Evolutionary conservation across 495 filamentous ascomycete genomes (phyloP).

Genomic region (Rhypophila decipiens): DNA sequence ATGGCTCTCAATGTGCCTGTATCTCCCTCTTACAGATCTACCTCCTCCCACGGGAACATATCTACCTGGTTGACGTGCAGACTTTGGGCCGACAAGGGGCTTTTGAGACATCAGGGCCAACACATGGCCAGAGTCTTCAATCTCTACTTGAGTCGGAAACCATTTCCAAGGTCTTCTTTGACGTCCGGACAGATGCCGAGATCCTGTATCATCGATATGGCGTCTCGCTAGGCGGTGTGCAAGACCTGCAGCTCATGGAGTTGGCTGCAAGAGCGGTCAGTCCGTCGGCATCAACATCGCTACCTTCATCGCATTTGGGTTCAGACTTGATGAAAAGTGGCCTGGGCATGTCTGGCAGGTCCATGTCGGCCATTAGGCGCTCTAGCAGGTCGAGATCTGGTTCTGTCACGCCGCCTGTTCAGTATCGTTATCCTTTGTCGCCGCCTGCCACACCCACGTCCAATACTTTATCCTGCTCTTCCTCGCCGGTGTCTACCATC

Average conservation of each 20-base stretch:
- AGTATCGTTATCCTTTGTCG: too few species aligned
- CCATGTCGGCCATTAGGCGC: constrained; percentile 6
- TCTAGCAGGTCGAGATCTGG: too few species aligned
- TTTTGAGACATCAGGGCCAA: constrained; percentile 31
- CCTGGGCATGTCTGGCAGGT: too few species aligned
- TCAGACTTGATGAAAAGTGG: too few species aligned
- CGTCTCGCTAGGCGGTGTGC: constrained; percentile 32
- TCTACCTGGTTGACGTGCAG: constrained; percentile 48
- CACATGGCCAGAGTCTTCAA: constrained; percentile 35
- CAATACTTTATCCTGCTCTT: too few species aligned
- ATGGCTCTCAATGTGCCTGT: too few species aligned
- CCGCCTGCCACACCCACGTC: too few species aligned
- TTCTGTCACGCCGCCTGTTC: too few species aligned
- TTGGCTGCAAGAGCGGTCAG: constrained; percentile 26
- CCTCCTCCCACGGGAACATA: constrained; percentile 7
- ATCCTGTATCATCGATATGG: constrained; percentile 43
- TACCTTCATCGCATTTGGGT: too few species aligned
- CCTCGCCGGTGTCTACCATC: too few species aligned
- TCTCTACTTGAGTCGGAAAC: constrained; percentile 39
- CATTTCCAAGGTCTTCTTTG: constrained; percentile 49
- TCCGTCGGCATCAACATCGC: too few species aligned
- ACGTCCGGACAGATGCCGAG: constrained; percentile 52
- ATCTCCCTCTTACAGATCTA: constrained; percentile 46
- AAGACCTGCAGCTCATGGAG: constrained; percentile 56
- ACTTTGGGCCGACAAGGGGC: constrained; percentile 31